phyloP scores from a whole-genome alignment of 2,329 filamentous ascomycete species.

The Sclerotinia nivalis region DNA sequence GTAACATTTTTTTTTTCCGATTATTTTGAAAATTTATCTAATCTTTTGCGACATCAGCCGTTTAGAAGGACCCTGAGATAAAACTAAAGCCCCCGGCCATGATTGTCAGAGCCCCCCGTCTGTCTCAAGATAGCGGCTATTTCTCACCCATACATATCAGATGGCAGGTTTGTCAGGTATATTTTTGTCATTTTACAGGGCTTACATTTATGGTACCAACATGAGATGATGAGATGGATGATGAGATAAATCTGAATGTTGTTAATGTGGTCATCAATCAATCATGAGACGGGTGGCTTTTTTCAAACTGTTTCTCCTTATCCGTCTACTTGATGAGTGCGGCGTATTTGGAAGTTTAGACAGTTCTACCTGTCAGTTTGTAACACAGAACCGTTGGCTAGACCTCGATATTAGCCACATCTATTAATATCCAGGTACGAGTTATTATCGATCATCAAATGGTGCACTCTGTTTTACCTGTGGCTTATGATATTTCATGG shows the following conservation, averaged over 20 bases:
- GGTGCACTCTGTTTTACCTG: too few relatives aligned
- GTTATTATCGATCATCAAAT: too few relatives aligned
- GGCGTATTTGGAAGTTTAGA: not conserved
- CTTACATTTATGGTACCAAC: not conserved
- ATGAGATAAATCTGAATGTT: not conserved
- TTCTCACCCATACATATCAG: not conserved
- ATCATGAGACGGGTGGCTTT: slow-evolving; percentile 1
- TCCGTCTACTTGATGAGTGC: not conserved
- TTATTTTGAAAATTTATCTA: not conserved
- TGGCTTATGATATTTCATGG: too few relatives aligned
- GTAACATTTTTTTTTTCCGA: too few relatives aligned
- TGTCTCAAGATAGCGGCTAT: not conserved
- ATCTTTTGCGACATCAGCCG: not conserved
- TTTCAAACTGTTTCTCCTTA: not conserved
- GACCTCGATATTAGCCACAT: not conserved
- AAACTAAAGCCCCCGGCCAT: not conserved
- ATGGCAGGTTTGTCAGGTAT: slow-evolving; percentile 9
- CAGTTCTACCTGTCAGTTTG: not conserved
- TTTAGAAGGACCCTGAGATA: not conserved
- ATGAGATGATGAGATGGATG: slow-evolving; percentile 1
- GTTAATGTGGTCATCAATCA: not conserved
- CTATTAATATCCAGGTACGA: not conserved
- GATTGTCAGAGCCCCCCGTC: not conserved
- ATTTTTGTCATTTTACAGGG: not conserved
- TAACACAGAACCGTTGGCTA: not conserved